Evolutionary conservation across 129 eudicot genomes (phyloP), one percentile per base, ranked within the genome.

Genomic region (Heracleum sosnowskyi): DNA sequence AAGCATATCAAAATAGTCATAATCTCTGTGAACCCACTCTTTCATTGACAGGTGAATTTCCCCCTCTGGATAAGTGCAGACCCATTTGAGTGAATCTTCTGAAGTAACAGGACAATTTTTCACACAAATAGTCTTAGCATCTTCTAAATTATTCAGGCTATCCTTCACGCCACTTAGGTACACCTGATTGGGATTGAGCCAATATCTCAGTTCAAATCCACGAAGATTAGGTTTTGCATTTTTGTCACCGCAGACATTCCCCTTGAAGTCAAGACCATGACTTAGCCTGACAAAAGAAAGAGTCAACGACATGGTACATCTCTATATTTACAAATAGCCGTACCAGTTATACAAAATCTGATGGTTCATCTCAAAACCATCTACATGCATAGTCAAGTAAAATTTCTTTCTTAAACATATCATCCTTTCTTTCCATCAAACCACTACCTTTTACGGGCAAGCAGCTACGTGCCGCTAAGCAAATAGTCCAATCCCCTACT

Each of bases 31-130:
- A 40, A 92, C 86, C 97, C 99, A 95, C 81, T 95, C 95, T 42
- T 89, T 93, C 39, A 85, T 42, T 15, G 89, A 80, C 18, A 95
- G 78, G 44, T 83, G 96, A 45, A 95, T 82, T 80, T 92, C 97
- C 66, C 99, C 99, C 36, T 95, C 97, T 2, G 99, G 99, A 74
- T 95, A 95, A 82, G 90, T 96, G 81, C 98, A 95, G 64, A 95
- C 97, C 98, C 98, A 95, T 83, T 88, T 90, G 18, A 95, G 84
- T 9, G 97, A 84, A 83, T 95, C 98, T 73, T 88, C 97, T 2
- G 97, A 87, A 11, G 98, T 96, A 77, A 80, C 85, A 26, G 98
- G 98, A 79, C 98, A 95, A 44, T 95, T 97, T 83, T 91, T 79
- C 81, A 95, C 86, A 79, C 98, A 95, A 39, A 95, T 87, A 47